A percentile compares a stretch with the other conserved stretches of the same genome.
These are phyloP conservation scores for Macrophomina phaseolina DNA, from an alignment of 2,329 filamentous ascomycete species.

Conservation along the genomic window DNA sequence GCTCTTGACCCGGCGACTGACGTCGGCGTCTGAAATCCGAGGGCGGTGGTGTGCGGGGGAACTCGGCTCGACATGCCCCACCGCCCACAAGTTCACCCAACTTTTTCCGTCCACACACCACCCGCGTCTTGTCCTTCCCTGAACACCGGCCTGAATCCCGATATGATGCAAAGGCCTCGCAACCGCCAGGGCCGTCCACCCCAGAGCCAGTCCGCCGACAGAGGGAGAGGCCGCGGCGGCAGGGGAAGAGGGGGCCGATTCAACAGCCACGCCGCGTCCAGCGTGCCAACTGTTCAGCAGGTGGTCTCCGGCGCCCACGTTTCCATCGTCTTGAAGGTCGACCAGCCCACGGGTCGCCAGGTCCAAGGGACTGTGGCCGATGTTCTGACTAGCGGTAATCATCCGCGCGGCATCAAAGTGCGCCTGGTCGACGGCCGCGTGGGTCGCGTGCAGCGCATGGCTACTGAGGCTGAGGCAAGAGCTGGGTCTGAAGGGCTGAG, in stretches of 20 bases:
- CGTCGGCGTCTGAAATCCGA: slow-evolving; percentile 27
- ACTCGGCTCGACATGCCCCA: slow-evolving; percentile 26
- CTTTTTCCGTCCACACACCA: slow-evolving; percentile 15
- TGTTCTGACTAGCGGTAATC: slow-evolving; percentile 73
- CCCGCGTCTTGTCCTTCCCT: neutral
- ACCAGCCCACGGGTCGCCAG: slow-evolving; percentile 75
- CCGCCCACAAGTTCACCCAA: neutral
- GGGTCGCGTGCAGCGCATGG: slow-evolving; percentile 73
- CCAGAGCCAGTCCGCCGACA: slow-evolving; percentile 1
- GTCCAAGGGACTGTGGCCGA: slow-evolving; percentile 71
- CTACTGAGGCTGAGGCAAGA: slow-evolving; percentile 35
- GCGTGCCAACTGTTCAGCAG: slow-evolving; percentile 43
- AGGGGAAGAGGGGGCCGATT: slow-evolving; percentile 3
- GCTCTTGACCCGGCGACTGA: slow-evolving; percentile 14
- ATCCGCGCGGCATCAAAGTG: slow-evolving; percentile 81
- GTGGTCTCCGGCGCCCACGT: slow-evolving; percentile 68
- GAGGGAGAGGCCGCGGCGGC: slow-evolving; percentile 22
- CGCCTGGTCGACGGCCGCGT: slow-evolving; percentile 73
- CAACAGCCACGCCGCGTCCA: slow-evolving; percentile 13
- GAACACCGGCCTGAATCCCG: neutral
- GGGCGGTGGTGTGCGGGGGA: neutral
- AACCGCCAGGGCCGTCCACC: slow-evolving; percentile 21
- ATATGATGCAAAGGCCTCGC: slow-evolving; percentile 21
- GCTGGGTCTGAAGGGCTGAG: slow-evolving; percentile 34
- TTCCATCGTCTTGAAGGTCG: slow-evolving; percentile 75